Base-by-base conservation (phyloP, 2,329 filamentous ascomycete genomes). In the Geosmithia putterillii region DNA sequence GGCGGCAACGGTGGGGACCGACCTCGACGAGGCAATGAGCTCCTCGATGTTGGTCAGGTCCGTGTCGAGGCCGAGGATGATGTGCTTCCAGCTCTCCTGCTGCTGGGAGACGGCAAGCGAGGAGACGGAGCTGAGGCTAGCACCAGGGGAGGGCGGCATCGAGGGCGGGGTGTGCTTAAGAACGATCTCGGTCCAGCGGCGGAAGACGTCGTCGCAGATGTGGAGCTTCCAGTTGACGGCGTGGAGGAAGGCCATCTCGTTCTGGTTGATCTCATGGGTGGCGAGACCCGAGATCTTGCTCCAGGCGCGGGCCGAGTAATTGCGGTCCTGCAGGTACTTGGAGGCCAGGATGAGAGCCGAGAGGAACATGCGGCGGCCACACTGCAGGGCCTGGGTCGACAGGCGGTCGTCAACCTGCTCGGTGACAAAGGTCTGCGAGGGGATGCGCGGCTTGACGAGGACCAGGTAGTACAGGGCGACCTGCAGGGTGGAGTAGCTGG, bases 201-300 rank as follows among this genome's bases (percentile, higher is more conserved):
- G 83, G 65, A 95, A 96, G 9, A 86, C 75, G 3, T 82, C 74
- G 51, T 95, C 88, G 1, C 87, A 83, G 49, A 98, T 90, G 61
- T 98, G 92, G 23, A 98, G 76, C 55, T 88, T 86, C 89, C 90
- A 98, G 61, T 87, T 82, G 48, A 98, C 86, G 39, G 89, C 86
- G 47, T 83, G 68, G 40, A 98, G 74, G 60, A 96, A 98, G 17
- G 86, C 81, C 61, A 94, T 83, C 66, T 98, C 92, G 61, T 96
- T 96, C 57, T 88, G 83, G 64, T 96, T 96, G 63, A 98, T 96
- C 65, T 98, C 92, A 45, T 77, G 71, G 3, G 88, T 89, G 59
- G 86, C 87, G 45, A 98, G 71, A n/a, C 92, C 92, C 17, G 92
- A 96, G 53, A 98, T 98, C 71, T 95, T 96, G 63, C 90, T 96